These are phyloP conservation scores for Candida sp. DNA, from an alignment of 1,139 yeast species.

Conservation along the genomic window DNA sequence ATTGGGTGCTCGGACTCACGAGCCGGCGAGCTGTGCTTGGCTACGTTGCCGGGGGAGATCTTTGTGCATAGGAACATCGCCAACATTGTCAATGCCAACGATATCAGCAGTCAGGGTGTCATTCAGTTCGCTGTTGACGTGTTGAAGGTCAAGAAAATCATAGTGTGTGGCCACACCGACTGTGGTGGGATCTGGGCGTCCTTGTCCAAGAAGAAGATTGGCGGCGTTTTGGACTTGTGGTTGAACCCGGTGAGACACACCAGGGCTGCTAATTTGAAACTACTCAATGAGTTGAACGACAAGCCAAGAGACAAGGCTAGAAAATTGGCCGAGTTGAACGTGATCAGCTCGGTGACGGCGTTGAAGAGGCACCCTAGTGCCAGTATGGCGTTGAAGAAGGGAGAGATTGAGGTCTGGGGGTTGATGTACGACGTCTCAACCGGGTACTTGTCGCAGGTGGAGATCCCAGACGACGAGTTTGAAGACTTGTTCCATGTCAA, in stretches of 20 bases:
- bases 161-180: constrained; percentile 98
- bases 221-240: constrained; percentile 83
- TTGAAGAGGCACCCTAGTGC: constrained; percentile 79
- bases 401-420: constrained; percentile 90
- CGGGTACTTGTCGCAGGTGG: constrained; percentile 66
- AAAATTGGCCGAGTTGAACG: constrained; percentile 80
- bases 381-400: constrained; percentile 65
- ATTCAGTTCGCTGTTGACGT: constrained; percentile 92
- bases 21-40: constrained; percentile 80
- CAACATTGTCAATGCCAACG: constrained; percentile 74
- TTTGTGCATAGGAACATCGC: constrained; percentile 96
- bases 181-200: constrained; percentile 98
- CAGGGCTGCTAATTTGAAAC: constrained; percentile 58
- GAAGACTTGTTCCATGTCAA: constrained; percentile 55
- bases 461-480: constrained; percentile 55
- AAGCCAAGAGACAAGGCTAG: constrained; percentile 65
- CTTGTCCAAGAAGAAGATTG: constrained; percentile 67
- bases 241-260: constrained; percentile 74
- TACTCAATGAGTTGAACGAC: constrained; percentile 41
- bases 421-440: constrained; percentile 84
- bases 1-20: constrained; percentile 97
- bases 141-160: constrained; percentile 78
- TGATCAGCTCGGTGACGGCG: constrained; percentile 59
- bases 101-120: constrained; percentile 79
- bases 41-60: constrained; percentile 89